Percentiles rank a stretch among this genome's conserved stretches.
These are phyloP conservation scores for Lactifluus volemus DNA, from an alignment of 768 basidiomycete species.

Conservation along the genomic window DNA sequence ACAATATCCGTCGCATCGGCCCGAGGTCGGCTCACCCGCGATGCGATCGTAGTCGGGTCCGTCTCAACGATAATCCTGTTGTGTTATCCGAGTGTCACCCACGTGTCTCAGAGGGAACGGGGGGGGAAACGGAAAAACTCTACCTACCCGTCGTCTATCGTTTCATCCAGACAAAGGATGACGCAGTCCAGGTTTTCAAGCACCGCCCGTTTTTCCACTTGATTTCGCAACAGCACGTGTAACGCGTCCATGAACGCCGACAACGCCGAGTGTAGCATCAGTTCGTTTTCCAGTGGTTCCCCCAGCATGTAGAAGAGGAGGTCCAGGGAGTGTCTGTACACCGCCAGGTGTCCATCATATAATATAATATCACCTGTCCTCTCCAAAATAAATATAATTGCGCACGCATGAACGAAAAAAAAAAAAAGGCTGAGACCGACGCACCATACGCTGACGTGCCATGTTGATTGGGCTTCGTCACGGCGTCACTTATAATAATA, in stretches of 20 bases:
- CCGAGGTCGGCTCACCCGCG: slow-evolving; percentile 84
- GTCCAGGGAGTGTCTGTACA: slow-evolving; percentile 93
- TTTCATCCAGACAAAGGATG: slow-evolving; percentile 89
- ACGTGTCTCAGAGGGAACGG: not conserved
- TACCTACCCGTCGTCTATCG: slow-evolving; percentile 92
- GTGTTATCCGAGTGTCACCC: not conserved
- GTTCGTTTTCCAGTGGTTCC: slow-evolving; percentile 82
- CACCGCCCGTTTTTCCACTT: slow-evolving; percentile 90
- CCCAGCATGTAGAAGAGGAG: slow-evolving; percentile 92
- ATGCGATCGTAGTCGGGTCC: slow-evolving; percentile 91
- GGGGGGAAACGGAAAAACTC: too few relatives aligned
- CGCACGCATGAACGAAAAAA: too few relatives aligned
- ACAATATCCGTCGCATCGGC: slow-evolving; percentile 94
- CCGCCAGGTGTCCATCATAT: slow-evolving; percentile 81
- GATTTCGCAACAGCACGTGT: slow-evolving; percentile 76
- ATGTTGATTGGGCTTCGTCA: too few relatives aligned
- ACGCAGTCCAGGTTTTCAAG: slow-evolving; percentile 93
- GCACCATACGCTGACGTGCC: slow-evolving; percentile 38
- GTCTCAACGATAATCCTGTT: slow-evolving; percentile 92
- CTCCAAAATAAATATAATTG: not conserved
- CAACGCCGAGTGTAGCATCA: slow-evolving; percentile 87
- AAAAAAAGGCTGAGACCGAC: slow-evolving; percentile 14
- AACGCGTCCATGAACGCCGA: slow-evolving; percentile 81
- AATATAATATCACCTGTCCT: slow-evolving; percentile 85
- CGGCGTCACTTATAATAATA: too few relatives aligned